Percentiles rank a stretch among this genome's conserved stretches.
phyloP scores from a whole-genome alignment of 148 eudicot species.

The Talinum fruticosum region DNA sequence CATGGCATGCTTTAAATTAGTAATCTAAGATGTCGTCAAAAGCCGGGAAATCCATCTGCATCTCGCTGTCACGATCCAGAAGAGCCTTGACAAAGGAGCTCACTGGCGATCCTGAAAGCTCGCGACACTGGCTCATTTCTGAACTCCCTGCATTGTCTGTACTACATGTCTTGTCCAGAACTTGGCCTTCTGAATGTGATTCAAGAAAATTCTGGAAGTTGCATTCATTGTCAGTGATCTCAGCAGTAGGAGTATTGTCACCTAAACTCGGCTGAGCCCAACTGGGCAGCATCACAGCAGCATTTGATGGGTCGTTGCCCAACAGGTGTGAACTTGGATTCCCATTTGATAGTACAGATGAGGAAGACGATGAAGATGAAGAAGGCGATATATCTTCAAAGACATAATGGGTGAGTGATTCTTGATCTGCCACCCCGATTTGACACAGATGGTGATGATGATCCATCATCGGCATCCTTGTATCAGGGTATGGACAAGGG shows the following conservation, averaged over 20 bases:
- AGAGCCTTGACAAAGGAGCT: constrained; percentile 67
- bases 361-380: constrained; percentile 46
- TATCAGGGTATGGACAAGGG: neutral
- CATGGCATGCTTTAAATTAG: constrained; percentile 14
- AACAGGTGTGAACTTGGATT: constrained; percentile 21
- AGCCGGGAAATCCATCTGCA: constrained; percentile 56
- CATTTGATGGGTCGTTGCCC: neutral
- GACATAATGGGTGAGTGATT: constrained; percentile 21
- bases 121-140: constrained; percentile 5
- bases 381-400: constrained; percentile 41
- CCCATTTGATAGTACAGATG: constrained; percentile 26
- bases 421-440: constrained; percentile 3
- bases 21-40: constrained; percentile 52
- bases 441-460: constrained; percentile 5
- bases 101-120: constrained; percentile 35
- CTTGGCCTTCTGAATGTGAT: constrained; percentile 6
- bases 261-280: constrained; percentile 34
- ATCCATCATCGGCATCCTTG: constrained; percentile 11
- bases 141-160: constrained; percentile 13
- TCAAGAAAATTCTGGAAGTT: constrained; percentile 25
- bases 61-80: constrained; percentile 56
- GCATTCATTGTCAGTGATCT: constrained; percentile 24
- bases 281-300: constrained; percentile 21
- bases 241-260: constrained; percentile 18
- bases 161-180: neutral